These are phyloP conservation scores for Thoreauomyces humboldtii DNA, from an alignment of 192 early-diverging fungal species.

Conservation along the genomic window DNA sequence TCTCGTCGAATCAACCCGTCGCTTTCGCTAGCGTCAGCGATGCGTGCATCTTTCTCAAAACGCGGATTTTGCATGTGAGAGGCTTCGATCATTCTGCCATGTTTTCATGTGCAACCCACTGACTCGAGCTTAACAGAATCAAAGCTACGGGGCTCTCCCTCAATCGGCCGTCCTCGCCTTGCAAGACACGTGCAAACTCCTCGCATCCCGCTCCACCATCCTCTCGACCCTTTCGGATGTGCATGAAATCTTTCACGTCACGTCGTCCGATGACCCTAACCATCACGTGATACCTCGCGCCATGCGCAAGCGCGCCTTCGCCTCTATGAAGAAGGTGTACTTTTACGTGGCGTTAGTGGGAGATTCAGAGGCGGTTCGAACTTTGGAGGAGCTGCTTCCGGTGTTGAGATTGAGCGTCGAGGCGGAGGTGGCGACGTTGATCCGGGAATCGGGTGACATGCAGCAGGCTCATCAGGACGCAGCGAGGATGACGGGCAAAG, in stretches of 20 bases:
- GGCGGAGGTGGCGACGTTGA: no score
- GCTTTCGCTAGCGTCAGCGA: constrained; percentile 15
- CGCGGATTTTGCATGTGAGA: constrained; percentile 14
- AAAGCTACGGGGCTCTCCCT: background rate
- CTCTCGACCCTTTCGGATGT: constrained; percentile 17
- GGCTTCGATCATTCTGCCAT: background rate
- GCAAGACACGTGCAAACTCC: constrained; percentile 1
- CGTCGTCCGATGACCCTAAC: background rate
- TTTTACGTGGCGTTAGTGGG: no score
- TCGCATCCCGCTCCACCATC: background rate
- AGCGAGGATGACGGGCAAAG: no score
- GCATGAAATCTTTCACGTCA: constrained; percentile 8
- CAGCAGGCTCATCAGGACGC: no score
- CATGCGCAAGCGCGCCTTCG: constrained; percentile 8
- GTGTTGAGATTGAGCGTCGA: no score
- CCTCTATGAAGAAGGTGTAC: constrained; percentile 18
- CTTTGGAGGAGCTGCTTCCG: no score
- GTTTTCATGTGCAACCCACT: background rate
- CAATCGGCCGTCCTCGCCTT: background rate
- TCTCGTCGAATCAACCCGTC: constrained; percentile 20
- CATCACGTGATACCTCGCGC: constrained; percentile 21
- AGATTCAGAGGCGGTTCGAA: no score
- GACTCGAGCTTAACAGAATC: constrained; percentile 6
- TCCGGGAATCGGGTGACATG: no score
- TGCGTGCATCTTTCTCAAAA: constrained; percentile 11